Conservation (phyloP, 805 yeast species). For the Peterozyma toletana region DNA sequence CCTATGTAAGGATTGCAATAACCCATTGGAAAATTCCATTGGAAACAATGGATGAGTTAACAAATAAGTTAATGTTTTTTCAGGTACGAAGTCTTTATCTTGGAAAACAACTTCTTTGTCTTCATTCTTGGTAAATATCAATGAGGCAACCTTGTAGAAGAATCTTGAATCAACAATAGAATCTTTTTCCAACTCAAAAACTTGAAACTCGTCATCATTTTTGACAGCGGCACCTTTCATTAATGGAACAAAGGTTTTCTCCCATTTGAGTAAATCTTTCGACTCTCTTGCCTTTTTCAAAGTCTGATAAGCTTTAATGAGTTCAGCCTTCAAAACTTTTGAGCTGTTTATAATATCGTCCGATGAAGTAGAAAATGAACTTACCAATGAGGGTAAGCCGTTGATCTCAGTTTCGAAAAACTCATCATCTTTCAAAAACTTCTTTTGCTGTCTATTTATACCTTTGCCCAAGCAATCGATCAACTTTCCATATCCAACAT, state of each 20-base stretch:
- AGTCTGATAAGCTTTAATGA: constrained; percentile 19
- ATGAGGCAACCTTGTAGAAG: constrained; percentile 35
- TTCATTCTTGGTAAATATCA: constrained; percentile 26
- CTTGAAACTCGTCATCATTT: constrained; percentile 24
- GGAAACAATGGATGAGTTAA: constrained; percentile 89
- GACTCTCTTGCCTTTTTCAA: constrained; percentile 16
- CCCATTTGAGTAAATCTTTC: constrained; percentile 20
- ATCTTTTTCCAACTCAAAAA: constrained; percentile 60
- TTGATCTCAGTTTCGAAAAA: constrained; percentile 14
- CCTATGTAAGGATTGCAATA: constrained; percentile 42
- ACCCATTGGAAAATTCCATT: constrained; percentile 39
- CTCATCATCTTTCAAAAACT: constrained; percentile 10
- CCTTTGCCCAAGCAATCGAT: constrained; percentile 68
- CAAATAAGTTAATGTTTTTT: constrained; percentile 58
- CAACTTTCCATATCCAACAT: constrained; percentile 62
- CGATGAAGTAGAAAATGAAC: constrained; percentile 14
- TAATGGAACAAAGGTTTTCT: constrained; percentile 20
- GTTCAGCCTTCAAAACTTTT: constrained; percentile 14
- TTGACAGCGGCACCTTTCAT: constrained; percentile 19
- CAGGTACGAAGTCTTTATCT: constrained; percentile 36
- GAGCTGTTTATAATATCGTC: constrained; percentile 16
- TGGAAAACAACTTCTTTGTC: constrained; percentile 15
- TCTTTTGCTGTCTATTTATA: constrained; percentile 18
- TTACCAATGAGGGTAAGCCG: constrained; percentile 16
- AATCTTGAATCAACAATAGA: constrained; percentile 55